Conservation (phyloP, 306 rosid species). For the Casuarina cunninghamiana region DNA sequence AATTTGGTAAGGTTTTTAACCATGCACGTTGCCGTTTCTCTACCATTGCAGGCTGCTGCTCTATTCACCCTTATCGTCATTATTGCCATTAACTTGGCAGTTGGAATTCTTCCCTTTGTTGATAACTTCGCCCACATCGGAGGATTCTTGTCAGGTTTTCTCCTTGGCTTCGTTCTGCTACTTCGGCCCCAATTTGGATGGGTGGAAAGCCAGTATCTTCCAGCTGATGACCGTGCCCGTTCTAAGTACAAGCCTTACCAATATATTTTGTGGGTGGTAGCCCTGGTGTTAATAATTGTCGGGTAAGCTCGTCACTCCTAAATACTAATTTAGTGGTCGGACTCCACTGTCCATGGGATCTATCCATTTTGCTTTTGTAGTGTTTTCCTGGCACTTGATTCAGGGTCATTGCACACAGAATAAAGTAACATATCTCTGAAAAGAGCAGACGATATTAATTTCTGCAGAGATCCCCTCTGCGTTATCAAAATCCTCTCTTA, state of each 20-base stretch:
- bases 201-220: constrained; percentile 51
- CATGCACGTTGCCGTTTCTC: constrained; percentile 7
- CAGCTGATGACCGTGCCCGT: constrained; percentile 44
- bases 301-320: constrained; percentile 50
- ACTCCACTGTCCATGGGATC: background rate
- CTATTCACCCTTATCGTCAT: constrained; percentile 63
- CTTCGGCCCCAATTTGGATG: constrained; percentile 76
- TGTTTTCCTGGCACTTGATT: background rate
- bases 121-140: constrained; percentile 90
- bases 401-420: background rate
- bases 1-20: background rate
- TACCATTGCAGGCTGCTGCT: constrained; percentile 64
- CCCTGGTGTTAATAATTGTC: constrained; percentile 50
- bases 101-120: constrained; percentile 82
- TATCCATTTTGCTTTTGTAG: background rate
- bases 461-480: background rate
- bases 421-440: background rate
- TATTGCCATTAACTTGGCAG: constrained; percentile 63
- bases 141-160: constrained; percentile 72
- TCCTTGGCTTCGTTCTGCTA: constrained; percentile 75
- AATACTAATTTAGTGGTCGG: background rate
- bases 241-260: constrained; percentile 80
- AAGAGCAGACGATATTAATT: background rate
- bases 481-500: background rate
- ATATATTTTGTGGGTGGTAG: constrained; percentile 60